Conservation (phyloP, 208 protist species). For the Leptomonas pyrrhocoris region DNA sequence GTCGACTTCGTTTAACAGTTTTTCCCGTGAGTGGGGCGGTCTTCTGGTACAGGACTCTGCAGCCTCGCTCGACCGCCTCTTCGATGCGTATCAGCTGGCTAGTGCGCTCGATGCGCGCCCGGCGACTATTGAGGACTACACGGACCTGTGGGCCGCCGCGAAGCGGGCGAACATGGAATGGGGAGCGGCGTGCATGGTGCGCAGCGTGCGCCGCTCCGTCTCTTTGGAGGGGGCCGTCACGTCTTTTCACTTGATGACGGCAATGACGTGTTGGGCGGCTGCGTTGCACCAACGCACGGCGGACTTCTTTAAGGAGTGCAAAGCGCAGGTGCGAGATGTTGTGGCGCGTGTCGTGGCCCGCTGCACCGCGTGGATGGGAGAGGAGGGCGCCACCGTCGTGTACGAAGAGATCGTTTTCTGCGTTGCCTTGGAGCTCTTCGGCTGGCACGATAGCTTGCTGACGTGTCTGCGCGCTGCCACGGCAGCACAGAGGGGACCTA, state of each 20-base stretch:
- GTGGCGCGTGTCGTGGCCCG: constrained; percentile 15
- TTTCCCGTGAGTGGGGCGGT: constrained; percentile 23
- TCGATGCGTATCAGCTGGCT: constrained; percentile 8
- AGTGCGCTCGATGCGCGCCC: background rate
- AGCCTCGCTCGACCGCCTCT: constrained; percentile 20
- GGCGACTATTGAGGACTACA: constrained; percentile 32
- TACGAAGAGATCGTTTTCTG: constrained; percentile 25
- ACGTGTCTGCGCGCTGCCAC: constrained; percentile 9
- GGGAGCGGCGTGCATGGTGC: constrained; percentile 36
- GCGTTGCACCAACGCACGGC: constrained; percentile 3
- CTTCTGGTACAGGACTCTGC: constrained; percentile 19
- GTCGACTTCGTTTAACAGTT: constrained; percentile 12
- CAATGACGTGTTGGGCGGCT: constrained; percentile 34
- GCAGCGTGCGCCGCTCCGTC: constrained; percentile 23
- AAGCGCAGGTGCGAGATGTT: constrained; percentile 14
- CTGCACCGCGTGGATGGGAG: constrained; percentile 12
- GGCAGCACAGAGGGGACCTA: background rate
- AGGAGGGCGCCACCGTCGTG: constrained; percentile 1
- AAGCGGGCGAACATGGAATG: constrained; percentile 30
- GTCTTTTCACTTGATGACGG: constrained; percentile 13
- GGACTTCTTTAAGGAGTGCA: constrained; percentile 26
- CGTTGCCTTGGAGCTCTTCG: constrained; percentile 27
- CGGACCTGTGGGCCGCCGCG: constrained; percentile 26
- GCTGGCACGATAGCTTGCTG: constrained; percentile 28
- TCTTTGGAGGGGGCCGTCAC: constrained; percentile 16